Evolutionary conservation across 345 rosid species (phyloP).

Genomic region (Pelargonium nanum): DNA sequence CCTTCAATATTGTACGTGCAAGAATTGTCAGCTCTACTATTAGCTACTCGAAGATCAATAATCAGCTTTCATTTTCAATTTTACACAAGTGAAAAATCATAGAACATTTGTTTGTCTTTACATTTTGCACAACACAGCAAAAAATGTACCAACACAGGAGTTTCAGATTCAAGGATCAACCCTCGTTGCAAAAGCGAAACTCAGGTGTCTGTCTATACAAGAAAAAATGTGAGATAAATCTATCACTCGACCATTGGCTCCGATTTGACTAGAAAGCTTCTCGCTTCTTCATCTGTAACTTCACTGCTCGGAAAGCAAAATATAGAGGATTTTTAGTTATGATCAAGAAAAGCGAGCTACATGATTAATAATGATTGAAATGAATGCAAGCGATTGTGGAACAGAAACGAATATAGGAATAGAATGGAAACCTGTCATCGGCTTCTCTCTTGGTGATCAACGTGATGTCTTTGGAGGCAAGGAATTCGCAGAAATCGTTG

Average conservation of each 20-base stretch:
- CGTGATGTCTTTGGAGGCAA: slow-evolving; percentile 36
- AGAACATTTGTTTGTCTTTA: no score
- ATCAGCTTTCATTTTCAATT: no score
- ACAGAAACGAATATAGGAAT: background rate
- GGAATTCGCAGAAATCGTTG: slow-evolving; percentile 30
- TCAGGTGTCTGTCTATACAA: background rate
- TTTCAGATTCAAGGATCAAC: no score
- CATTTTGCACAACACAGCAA: no score
- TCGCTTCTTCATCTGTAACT: slow-evolving; percentile 51
- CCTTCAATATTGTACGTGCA: no score
- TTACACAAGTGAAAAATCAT: no score
- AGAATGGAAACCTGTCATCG: slow-evolving; percentile 51
- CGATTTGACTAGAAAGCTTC: slow-evolving; percentile 28
- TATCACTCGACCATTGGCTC: slow-evolving; percentile 23
- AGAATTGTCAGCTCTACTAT: no score
- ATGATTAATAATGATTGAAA: background rate
- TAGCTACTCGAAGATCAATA: no score
- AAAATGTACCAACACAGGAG: no score
- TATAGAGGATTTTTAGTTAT: slow-evolving; percentile 4
- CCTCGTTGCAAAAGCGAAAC: no score
- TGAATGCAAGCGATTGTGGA: background rate
- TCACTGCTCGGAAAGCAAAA: slow-evolving; percentile 36
- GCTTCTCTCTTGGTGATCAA: slow-evolving; percentile 79
- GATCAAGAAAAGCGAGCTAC: background rate
- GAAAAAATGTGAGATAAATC: background rate